Percentiles rank a stretch among this genome's conserved stretches.
phyloP scores from a whole-genome alignment of 2,329 filamentous ascomycete genomes.

The Colletotrichum coccodes region DNA sequence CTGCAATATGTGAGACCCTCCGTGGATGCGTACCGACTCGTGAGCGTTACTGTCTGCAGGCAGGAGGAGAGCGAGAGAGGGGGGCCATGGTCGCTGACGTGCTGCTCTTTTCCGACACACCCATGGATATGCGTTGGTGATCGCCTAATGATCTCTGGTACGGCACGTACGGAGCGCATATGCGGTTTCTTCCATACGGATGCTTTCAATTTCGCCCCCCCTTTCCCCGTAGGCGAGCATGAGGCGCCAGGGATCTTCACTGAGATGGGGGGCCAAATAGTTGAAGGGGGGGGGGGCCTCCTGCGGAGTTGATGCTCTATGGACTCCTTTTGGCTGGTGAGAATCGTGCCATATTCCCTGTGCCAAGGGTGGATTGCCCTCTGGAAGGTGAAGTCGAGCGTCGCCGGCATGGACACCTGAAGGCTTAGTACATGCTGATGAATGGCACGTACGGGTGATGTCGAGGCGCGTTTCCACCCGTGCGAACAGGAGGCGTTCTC shows the following conservation, averaged over 20 bases:
- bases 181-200: conserved; percentile 13
- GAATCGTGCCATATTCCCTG: conserved; percentile 17
- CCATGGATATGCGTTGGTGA: conserved; percentile 27
- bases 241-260: conserved; percentile 19
- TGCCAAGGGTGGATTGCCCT: conserved; percentile 12
- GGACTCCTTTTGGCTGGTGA: conserved; percentile 2
- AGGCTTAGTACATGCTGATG: conserved; percentile 10
- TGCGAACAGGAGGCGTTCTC: background rate
- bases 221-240: background rate
- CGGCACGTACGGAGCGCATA: conserved; percentile 30
- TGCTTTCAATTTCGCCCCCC: background rate
- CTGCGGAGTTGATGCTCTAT: conserved; percentile 12
- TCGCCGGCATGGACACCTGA: background rate
- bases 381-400: background rate
- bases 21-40: conserved; percentile 12
- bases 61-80: background rate
- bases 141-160: conserved; percentile 33
- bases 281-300: background rate
- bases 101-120: conserved; percentile 14
- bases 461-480: background rate
- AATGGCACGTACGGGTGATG: conserved; percentile 6
- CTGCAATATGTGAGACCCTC: conserved; percentile 7
- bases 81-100: conserved; percentile 22
- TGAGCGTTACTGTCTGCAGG: background rate
- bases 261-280: conserved; percentile 22